Base-by-base conservation (phyloP, 768 basidiomycete species). In the Rubroboletus satanas region DNA sequence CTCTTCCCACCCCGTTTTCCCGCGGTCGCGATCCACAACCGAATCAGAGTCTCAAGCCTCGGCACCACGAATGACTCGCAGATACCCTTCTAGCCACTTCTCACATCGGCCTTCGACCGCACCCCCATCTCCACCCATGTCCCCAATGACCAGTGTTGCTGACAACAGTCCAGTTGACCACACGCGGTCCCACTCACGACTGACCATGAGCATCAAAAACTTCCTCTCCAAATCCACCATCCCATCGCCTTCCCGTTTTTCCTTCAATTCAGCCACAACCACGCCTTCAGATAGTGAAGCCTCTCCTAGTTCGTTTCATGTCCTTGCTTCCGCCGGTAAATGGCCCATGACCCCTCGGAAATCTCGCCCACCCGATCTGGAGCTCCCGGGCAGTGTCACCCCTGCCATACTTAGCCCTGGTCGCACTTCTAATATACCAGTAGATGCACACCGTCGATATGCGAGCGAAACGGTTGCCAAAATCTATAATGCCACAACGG, bases 181-280 rank as follows among this genome's bases (percentile, higher is more conserved):
- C 10, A 43, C 49, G 1, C 57, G 54, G 14, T 50, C 57, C 21
- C 51, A 56, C 15, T 65, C 67, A 10, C 57, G 65, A 10, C 32
- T 71, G 9, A 45, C 68, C 3, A 32, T 59, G n/a, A 63, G 57
- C 35, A 70, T 77, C 43, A 75, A 74, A 63, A 70, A 66, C 10
- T 64, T 77, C 1, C 62, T 77, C 11, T 64, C 68, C 1, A 75
- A 69, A 49, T 72, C 75, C 6, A 58, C 66, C 0, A 46, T 63
- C 1, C 57, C 59, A 0, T 68, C 66, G 0, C 58, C 64, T 21
- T 58, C 68, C 1, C 62, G 66, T 0, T 45, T 62, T 45, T 61
- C 68, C n/a, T 35, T 64, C 26, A 57, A 56, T 6, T 68, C 69
- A 2, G 5, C 52, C 7, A 36, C 32, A 0, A 21, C 52, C 3